Conservation (phyloP, 495 filamentous ascomycete species). For the Lindgomyces ingoldianus region DNA sequence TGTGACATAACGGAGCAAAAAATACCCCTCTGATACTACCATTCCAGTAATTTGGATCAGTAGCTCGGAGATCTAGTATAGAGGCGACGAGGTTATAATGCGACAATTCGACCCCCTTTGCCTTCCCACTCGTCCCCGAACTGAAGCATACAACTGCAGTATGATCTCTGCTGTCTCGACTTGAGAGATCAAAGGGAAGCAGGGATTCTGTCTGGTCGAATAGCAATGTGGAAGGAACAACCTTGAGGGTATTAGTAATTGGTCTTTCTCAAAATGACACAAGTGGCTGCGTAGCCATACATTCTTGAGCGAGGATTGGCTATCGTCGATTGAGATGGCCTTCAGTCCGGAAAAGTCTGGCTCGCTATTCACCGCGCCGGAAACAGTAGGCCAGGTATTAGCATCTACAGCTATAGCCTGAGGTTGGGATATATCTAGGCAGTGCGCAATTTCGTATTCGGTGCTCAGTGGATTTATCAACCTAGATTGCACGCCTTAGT, state of each 20-base stretch:
- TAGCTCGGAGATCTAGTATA: conserved; percentile 5
- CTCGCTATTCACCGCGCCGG: neutral
- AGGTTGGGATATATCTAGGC: conserved; percentile 11
- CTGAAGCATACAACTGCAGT: conserved; percentile 21
- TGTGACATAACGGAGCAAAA: conserved; percentile 18
- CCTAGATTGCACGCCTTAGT: neutral
- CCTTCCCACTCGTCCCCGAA: conserved; percentile 26
- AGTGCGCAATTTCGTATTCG: conserved; percentile 12
- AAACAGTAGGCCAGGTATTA: conserved; percentile 4
- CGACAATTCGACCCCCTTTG: conserved; percentile 19
- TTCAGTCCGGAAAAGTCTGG: neutral
- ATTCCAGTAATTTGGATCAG: conserved; percentile 8
- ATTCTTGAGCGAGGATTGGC: neutral
- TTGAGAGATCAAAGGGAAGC: conserved; percentile 10
- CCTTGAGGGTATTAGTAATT: neutral
- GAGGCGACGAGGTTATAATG: conserved; percentile 19
- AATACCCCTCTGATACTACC: conserved; percentile 3
- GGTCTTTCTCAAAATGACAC: too few species aligned
- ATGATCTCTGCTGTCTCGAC: conserved; percentile 10
- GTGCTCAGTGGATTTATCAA: conserved; percentile 17
- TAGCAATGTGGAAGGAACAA: neutral
- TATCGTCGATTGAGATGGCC: neutral
- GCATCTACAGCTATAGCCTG: conserved; percentile 5
- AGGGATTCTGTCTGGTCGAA: conserved; percentile 1
- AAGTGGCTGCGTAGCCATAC: too few species aligned